Percentiles rank a stretch among this genome's conserved stretches.
These are phyloP conservation scores for Dentipellis sp. DNA, from an alignment of 768 basidiomycete species.

Conservation along the genomic window DNA sequence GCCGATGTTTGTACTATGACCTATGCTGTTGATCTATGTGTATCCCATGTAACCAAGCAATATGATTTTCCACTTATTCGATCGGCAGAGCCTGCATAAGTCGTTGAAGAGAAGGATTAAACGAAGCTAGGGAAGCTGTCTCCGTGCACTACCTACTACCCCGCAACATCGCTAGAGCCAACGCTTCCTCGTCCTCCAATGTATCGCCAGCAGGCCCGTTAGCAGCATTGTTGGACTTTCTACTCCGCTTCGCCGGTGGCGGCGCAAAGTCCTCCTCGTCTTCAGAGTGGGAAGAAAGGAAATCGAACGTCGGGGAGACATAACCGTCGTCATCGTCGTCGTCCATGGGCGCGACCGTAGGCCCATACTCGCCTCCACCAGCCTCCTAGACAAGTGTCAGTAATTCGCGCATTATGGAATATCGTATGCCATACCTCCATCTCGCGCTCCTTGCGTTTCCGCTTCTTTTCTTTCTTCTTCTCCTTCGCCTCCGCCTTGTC, in stretches of 20 bases:
- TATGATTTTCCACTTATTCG: too few relatives aligned
- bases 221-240: constrained; percentile 11
- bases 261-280: constrained; percentile 11
- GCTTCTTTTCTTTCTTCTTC: constrained; percentile 87
- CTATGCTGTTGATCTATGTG: too few relatives aligned
- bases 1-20: too few relatives aligned
- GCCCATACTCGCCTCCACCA: constrained; percentile 18
- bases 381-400: constrained; percentile 4
- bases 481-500: constrained; percentile 83
- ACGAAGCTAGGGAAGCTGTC: too few relatives aligned
- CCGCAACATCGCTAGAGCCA: constrained; percentile 54
- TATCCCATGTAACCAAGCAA: too few relatives aligned
- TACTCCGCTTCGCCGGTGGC: constrained; percentile 26
- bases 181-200: constrained; percentile 48
- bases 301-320: constrained; percentile 61
- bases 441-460: constrained; percentile 81
- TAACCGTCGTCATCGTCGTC: constrained; percentile 63
- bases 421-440: constrained; percentile 15
- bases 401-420: not conserved
- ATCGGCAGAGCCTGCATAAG: too few relatives aligned
- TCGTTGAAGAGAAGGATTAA: too few relatives aligned
- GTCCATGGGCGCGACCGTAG: constrained; percentile 28
- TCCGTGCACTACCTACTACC: constrained; percentile 12
- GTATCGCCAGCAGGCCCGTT: constrained; percentile 21
- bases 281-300: constrained; percentile 27